Evolutionary conservation across 2,329 filamentous ascomycete genomes (phyloP), one percentile per base, ranked within the genome.

Genomic region (Penicillium sp.): DNA sequence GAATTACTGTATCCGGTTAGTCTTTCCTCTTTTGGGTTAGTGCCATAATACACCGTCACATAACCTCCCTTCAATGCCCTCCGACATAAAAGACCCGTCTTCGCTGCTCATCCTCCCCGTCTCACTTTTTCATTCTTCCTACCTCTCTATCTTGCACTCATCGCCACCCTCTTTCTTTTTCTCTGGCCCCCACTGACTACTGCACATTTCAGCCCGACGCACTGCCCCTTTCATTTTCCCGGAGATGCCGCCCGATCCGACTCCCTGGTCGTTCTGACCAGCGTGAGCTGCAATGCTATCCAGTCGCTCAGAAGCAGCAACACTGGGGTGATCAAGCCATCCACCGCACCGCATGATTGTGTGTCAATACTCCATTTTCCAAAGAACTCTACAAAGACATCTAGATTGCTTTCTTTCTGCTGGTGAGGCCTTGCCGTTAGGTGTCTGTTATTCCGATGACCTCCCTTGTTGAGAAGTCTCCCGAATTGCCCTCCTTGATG

Each of bases 141-240:
- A 48, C 51, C 41, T 32, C 44, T 54, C 51, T 54, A 54, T 54
- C 29, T 46, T 54, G 44, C 51, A 54, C 51, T 53, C 39, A 45
- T 53, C 47, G 33, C 47, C 47, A 29, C 47, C 44, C 44, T 41
- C 29, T 50, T 54, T 43, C 37, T 45, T 49, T 29, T 28, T 3
- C 25, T 45, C 33, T 49, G 5, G 45, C 44, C 46, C 48, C 46
- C 44, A 47, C 49, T 37, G 25, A 27, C 25, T 8, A 8, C 25
- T 27, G 25, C 25, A 8, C 25, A 6, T 27, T 27, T 27, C 25
- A 27, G 25, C 25, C 25, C 25, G 29, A 55, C 47, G 31, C 47
- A 53, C 45, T 56, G 46, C 49, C 49, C 51, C 44, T 52, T 54
- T 49, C 44, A 54, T 56, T 50, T 54, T 46, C 15, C 37, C n/a